Evolutionary conservation across 345 rosid species (phyloP).

Genomic region (Hypericum perforatum): DNA sequence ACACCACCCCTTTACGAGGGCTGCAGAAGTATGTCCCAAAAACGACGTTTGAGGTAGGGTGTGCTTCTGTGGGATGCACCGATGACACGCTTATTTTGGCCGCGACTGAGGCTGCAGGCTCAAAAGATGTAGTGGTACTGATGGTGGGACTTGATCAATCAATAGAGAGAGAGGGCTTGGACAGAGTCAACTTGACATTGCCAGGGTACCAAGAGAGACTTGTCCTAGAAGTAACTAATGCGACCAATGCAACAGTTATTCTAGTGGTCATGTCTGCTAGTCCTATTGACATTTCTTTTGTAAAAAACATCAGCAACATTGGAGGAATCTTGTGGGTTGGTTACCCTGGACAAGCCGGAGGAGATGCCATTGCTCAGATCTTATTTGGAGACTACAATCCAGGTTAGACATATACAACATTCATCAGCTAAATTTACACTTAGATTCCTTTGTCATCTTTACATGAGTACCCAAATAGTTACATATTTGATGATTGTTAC

Average conservation of each 20-base stretch:
- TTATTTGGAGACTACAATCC: conserved; percentile 41
- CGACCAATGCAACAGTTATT: conserved; percentile 21
- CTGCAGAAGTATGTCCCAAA: conserved; percentile 21
- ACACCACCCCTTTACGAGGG: conserved; percentile 42
- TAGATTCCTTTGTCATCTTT: too few relatives aligned
- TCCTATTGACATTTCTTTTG: conserved; percentile 38
- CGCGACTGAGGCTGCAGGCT: conserved; percentile 19
- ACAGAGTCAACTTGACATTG: conserved; percentile 33
- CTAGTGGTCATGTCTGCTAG: conserved; percentile 41
- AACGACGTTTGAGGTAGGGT: conserved; percentile 20
- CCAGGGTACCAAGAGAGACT: conserved; percentile 38
- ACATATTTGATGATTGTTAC: neutral
- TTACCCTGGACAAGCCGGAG: conserved; percentile 51
- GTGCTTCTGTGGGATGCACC: conserved; percentile 23
- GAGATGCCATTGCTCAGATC: conserved; percentile 39
- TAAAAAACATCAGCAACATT: conserved; percentile 16
- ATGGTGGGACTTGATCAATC: conserved; percentile 37
- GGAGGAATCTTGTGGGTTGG: conserved; percentile 45
- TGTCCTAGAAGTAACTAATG: conserved; percentile 24
- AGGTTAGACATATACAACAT: conserved; percentile 11
- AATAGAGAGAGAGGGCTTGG: conserved; percentile 35
- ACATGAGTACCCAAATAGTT: neutral
- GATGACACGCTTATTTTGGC: conserved; percentile 10
- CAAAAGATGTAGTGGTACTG: conserved; percentile 25
- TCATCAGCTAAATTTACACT: too few relatives aligned